These are phyloP conservation scores for Penstemon davidsonii DNA, from an alignment of 257 asterid genomes.

Conservation along the genomic window DNA sequence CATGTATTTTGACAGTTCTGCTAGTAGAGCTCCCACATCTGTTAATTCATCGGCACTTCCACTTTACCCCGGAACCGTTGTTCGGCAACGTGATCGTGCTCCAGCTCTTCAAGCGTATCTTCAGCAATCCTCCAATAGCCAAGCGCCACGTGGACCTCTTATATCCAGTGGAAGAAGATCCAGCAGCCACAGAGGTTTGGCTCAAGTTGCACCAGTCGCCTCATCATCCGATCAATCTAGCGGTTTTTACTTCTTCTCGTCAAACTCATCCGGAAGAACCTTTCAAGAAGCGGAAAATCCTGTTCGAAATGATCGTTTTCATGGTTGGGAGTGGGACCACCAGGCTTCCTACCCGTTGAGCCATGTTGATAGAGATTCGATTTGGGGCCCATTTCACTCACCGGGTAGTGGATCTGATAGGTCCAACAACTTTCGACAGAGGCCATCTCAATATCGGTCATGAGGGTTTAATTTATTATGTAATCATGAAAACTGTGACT, in stretches of 20 bases:
- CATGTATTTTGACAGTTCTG: constrained; percentile 46
- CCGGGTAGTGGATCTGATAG: constrained; percentile 48
- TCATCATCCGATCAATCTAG: constrained; percentile 62
- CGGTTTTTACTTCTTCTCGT: constrained; percentile 60
- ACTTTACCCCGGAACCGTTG: constrained; percentile 58
- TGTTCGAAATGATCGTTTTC: constrained; percentile 37
- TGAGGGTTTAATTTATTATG: constrained; percentile 32
- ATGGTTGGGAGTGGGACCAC: constrained; percentile 64
- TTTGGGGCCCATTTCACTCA: constrained; percentile 70
- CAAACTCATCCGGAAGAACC: constrained; percentile 55
- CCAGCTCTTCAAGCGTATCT: constrained; percentile 70
- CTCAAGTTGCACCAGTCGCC: constrained; percentile 49
- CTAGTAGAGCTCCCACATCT: constrained; percentile 71
- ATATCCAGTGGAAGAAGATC: constrained; percentile 55
- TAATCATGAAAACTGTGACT: constrained; percentile 40
- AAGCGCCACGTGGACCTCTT: constrained; percentile 45
- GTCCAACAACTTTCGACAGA: constrained; percentile 49
- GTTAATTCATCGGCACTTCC: constrained; percentile 59
- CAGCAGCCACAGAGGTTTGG: constrained; percentile 48
- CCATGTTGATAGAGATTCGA: constrained; percentile 57
- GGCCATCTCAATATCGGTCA: constrained; percentile 73
- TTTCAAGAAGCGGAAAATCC: constrained; percentile 63
- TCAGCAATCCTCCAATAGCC: constrained; percentile 59
- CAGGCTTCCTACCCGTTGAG: constrained; percentile 40
- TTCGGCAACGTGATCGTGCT: constrained; percentile 66